These are phyloP conservation scores for Teratosphaeriaceae sp. DNA, from an alignment of 2,329 filamentous ascomycete species.

Conservation along the genomic window DNA sequence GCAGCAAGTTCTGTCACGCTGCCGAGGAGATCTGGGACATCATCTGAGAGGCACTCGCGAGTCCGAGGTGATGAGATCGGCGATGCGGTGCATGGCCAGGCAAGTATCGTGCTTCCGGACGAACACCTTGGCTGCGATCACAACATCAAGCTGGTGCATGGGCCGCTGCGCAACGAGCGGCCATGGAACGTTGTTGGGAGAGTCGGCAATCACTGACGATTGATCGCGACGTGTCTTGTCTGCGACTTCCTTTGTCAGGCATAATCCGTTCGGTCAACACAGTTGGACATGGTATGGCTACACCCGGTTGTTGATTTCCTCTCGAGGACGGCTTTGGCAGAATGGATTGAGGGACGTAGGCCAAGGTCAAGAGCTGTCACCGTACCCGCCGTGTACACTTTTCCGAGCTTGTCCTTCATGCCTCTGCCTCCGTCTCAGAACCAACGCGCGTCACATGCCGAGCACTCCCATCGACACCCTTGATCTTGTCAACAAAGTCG, in stretches of 20 bases:
- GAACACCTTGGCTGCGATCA: constrained; percentile 15
- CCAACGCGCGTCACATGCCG: not conserved
- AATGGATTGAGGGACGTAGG: too few relatives aligned
- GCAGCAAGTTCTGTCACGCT: constrained; percentile 99
- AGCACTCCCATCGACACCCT: constrained; percentile 8
- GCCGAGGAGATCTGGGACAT: constrained; percentile 96
- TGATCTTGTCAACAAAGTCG: constrained; percentile 12
- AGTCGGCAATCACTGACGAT: too few relatives aligned
- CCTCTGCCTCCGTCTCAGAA: not conserved
- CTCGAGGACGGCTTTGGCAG: too few relatives aligned
- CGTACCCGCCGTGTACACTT: too few relatives aligned
- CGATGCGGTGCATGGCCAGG: constrained; percentile 8
- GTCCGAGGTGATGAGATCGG: not conserved
- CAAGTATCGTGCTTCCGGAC: constrained; percentile 16
- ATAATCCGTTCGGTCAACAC: too few relatives aligned
- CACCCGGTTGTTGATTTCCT: too few relatives aligned
- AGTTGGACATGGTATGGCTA: too few relatives aligned
- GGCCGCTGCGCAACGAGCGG: constrained; percentile 15
- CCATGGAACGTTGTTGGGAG: not conserved
- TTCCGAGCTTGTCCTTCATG: too few relatives aligned
- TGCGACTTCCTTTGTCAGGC: too few relatives aligned
- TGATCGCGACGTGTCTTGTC: too few relatives aligned
- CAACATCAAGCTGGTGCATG: constrained; percentile 18
- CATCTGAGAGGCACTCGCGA: constrained; percentile 49
- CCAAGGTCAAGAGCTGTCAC: too few relatives aligned